phyloP scores from a whole-genome alignment of 192 early-diverging fungal species.

The Geranomyces variabilis region DNA sequence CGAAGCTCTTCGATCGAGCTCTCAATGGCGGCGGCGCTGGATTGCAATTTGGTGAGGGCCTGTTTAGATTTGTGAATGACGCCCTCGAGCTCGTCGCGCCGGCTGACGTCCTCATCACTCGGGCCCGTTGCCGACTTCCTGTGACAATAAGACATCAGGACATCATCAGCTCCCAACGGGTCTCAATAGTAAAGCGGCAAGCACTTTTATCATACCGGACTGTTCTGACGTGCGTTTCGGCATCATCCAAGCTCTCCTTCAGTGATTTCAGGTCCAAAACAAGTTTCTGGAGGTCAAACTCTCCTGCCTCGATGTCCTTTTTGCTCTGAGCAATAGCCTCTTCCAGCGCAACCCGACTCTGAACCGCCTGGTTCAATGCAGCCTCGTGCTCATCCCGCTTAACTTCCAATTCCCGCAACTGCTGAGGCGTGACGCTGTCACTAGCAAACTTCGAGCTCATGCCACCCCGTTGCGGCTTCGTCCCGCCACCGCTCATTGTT shows the following conservation, averaged over 20 bases:
- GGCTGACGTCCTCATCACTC: constrained; percentile 54
- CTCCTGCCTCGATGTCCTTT: constrained; percentile 19
- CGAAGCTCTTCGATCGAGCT: constrained; percentile 80
- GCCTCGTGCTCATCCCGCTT: constrained; percentile 22
- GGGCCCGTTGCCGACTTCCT: constrained; percentile 53
- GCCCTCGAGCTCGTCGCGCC: constrained; percentile 45
- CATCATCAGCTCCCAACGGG: too few relatives aligned
- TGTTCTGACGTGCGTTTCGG: constrained; percentile 62
- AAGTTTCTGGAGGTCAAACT: constrained; percentile 19
- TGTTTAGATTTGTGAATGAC: constrained; percentile 15
- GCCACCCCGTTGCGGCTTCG: constrained; percentile 71
- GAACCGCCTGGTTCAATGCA: neutral
- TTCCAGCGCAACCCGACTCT: constrained; percentile 19
- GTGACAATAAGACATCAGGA: neutral
- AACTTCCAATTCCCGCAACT: constrained; percentile 59
- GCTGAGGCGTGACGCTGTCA: constrained; percentile 16
- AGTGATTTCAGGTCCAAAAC: constrained; percentile 31
- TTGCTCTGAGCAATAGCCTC: constrained; percentile 16
- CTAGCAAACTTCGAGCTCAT: constrained; percentile 79
- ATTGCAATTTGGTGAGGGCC: constrained; percentile 39
- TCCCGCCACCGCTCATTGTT: constrained; percentile 93
- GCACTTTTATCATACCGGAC: constrained; percentile 48
- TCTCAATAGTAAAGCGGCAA: neutral
- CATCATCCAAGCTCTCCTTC: constrained; percentile 64
- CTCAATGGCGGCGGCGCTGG: constrained; percentile 67